A percentile compares a stretch with the other conserved stretches of the same genome.
These are phyloP conservation scores for Parathielavia appendiculata DNA, from an alignment of 495 filamentous ascomycete species.

Conservation along the genomic window DNA sequence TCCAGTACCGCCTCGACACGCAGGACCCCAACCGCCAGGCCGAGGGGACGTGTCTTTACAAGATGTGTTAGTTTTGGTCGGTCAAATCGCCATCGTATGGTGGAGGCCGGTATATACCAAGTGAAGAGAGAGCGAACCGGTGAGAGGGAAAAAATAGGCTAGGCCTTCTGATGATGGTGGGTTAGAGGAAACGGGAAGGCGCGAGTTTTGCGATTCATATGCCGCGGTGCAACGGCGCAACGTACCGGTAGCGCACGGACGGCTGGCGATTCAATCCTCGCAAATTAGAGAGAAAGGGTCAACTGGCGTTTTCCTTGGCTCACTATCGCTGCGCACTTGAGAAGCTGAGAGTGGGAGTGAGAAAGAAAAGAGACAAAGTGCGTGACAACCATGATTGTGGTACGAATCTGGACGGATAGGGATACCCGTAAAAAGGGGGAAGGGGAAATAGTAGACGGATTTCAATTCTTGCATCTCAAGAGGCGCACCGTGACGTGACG, in stretches of 20 bases:
- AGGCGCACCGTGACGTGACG: background rate
- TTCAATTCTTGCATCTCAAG: background rate
- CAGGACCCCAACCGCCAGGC: conserved; percentile 62
- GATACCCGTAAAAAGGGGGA: conserved; percentile 11
- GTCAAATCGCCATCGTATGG: background rate
- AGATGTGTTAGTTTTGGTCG: conserved; percentile 61
- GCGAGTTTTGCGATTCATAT: too few relatives aligned
- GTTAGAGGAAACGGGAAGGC: too few relatives aligned
- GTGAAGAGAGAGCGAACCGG: too few relatives aligned
- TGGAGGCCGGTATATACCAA: background rate
- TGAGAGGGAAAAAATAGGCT: too few relatives aligned
- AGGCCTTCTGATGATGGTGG: background rate
- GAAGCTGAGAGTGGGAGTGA: background rate
- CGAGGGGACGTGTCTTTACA: conserved; percentile 72
- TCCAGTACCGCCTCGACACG: conserved; percentile 76
- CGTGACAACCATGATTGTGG: background rate
- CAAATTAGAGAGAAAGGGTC: conserved; percentile 12
- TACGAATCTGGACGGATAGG: conserved; percentile 14
- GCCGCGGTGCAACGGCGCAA: background rate
- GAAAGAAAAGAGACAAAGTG: background rate
- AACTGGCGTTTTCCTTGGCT: conserved; percentile 13
- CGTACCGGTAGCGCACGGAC: background rate
- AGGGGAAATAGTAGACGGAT: background rate
- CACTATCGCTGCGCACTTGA: background rate
- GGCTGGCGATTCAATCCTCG: background rate